Base-by-base conservation (phyloP, 2,329 filamentous ascomycete genomes). In the Chaetomium olivaceum region DNA sequence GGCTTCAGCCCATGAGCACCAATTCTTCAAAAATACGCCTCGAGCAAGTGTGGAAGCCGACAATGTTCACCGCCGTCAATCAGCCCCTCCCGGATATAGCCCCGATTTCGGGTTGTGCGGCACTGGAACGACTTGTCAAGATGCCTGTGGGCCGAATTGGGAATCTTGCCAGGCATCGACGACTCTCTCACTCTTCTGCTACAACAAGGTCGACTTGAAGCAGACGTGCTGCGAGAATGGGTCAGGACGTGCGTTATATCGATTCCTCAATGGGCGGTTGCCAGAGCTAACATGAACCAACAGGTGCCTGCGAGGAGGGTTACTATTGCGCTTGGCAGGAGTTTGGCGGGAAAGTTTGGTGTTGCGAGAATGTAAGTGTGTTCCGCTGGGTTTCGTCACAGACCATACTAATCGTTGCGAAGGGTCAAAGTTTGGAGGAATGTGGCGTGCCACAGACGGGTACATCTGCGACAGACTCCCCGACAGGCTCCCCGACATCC, bases 201-300 rank as follows among this genome's bases (percentile, higher is more conserved):
- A 72, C 67, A 72, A 72, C 62, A 62, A 68, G 25, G 68, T 65
- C 23, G 68, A 71, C 11, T 43, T 72, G n/a, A 55, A 57, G 39
- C 71, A 72, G 60, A 68, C 68, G 1, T 72, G 71, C 52, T 72
- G 71, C 62, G 68, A 68, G 48, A 72, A 72, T 36, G 70, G 67
- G 2, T 72, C 71, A 25, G 71, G 71, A 16, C 68, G 71, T 70
- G 46, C 16, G 69, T 70, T 3, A 12, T 12, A 21, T 23, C 7
- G 8, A 12, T 39, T 39, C 31, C 14, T 14, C 3, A 2, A 16
- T 3, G 3, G 19, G 9, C 2, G 19, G 27, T 31, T 3, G 6
- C 14, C 36, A n/a, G 5, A 2, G 50, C 60, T 67, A 19, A 59
- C 50, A 14, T 21, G 23, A 25, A 11, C 19, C 2, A 27, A 21